phyloP scores from a whole-genome alignment of 192 early-diverging fungal genomes.

The Backusella circina region DNA sequence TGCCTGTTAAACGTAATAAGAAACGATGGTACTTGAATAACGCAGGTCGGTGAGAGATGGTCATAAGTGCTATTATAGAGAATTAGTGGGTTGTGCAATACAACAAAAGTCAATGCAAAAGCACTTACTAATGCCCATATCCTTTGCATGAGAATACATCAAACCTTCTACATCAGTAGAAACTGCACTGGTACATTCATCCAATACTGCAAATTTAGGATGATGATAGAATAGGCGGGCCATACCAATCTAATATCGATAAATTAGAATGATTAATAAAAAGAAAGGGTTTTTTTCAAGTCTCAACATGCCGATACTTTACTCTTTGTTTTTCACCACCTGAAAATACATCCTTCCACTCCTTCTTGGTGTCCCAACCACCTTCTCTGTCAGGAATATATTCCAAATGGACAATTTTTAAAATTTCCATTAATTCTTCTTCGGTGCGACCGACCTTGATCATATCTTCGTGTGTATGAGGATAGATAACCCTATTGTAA shows the following conservation, averaged over 20 bases:
- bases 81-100: not conserved
- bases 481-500: conserved; percentile 78
- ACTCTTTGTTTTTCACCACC: conserved; percentile 94
- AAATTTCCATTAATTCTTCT: conserved; percentile 72
- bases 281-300: not conserved
- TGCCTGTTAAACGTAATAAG: conserved; percentile 86
- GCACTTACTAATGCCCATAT: conserved; percentile 72
- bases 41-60: conserved; percentile 92
- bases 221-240: conserved; percentile 96
- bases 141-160: conserved; percentile 82
- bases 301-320: conserved; percentile 11
- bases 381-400: conserved; percentile 83
- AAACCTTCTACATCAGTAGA: conserved; percentile 89
- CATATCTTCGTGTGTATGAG: conserved; percentile 85
- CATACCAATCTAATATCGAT: conserved; percentile 73
- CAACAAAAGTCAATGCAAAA: not conserved
- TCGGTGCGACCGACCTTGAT: conserved; percentile 68
- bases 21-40: conserved; percentile 96
- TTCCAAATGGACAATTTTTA: conserved; percentile 80
- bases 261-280: not conserved
- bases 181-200: conserved; percentile 89
- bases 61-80: conserved; percentile 61
- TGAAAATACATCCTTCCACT: conserved; percentile 92
- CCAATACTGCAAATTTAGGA: conserved; percentile 93
- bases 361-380: conserved; percentile 84